Base-by-base conservation (phyloP, 768 basidiomycete genomes). In the Amanita thiersii region DNA sequence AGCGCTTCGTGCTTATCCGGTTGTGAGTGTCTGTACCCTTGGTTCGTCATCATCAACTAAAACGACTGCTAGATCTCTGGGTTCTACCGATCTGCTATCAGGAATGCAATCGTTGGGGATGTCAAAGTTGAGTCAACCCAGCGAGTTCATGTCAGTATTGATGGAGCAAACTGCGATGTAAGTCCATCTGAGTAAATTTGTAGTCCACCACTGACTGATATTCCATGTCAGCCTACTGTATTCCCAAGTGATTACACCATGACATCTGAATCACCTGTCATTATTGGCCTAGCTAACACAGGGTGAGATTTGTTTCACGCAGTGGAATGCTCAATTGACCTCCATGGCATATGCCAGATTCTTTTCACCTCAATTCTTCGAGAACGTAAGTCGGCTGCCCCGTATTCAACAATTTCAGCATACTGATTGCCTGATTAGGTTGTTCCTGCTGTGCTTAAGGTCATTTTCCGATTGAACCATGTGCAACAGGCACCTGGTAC, bases 1-100 rank as follows among this genome's bases (percentile, higher is more conserved):
- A 44, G 77, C 75, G 10, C 57, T 79, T 36, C 53, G 69, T 68
- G 46, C 50, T 66, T 62, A 64, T 18, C 61, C 67, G 40, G 53
- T 62, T 50, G 64, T 65, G 50, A 42, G 42, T 36, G n/a, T 26
- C 6, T 17, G 20, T 8, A 18, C 10, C 14, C 3, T 5, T 18
- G 24, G 2, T 28, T 34, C 38, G 12, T 5, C 34, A 8, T 47
- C 11, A 3, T 34, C 31, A 36, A 15, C 17, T 52, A n/a, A 53
- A 28, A 8, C 14, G n/a, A 5, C 41, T 12, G 20, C 1, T 32
- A 65, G 66, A 61, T 69, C 14, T 58, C 63, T n/a, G 64, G 63
- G 8, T 59, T 72, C 2, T 69, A 68, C 41, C 61, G 66, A 30
- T 66, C 62, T 12, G 62, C 62, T 1, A 49, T 39, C 1, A 49